Percentiles rank a stretch among this genome's conserved stretches.
Evolutionary conservation across 2,329 filamentous ascomycete species (phyloP).

Genomic region (Alternaria sp.): DNA sequence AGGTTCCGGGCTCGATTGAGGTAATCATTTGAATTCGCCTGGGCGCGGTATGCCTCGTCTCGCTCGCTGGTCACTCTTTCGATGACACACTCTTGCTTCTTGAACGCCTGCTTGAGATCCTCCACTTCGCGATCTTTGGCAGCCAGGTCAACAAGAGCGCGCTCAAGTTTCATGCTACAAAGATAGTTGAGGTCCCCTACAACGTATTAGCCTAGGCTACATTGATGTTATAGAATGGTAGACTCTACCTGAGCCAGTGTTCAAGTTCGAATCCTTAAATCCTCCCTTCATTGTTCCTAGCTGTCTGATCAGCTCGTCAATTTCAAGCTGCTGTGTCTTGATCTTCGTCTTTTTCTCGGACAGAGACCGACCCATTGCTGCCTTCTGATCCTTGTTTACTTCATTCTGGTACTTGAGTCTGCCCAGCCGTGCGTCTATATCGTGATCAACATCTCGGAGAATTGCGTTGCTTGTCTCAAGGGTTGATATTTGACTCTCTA

Average conservation of each 20-base stretch:
- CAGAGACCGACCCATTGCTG: slow-evolving; percentile 30
- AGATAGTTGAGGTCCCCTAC: slow-evolving; percentile 9
- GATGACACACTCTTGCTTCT: not conserved
- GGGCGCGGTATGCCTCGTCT: slow-evolving; percentile 7
- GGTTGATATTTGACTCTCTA: slow-evolving; percentile 14
- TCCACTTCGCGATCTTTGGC: slow-evolving; percentile 7
- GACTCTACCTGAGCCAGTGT: not conserved
- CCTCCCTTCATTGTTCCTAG: not conserved
- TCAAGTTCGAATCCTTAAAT: not conserved
- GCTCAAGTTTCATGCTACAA: slow-evolving; percentile 6
- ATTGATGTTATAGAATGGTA: not conserved
- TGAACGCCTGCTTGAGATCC: not conserved
- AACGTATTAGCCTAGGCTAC: not conserved
- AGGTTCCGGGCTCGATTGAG: slow-evolving; percentile 10
- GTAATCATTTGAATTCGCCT: slow-evolving; percentile 11
- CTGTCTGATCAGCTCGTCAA: slow-evolving; percentile 9
- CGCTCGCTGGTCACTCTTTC: slow-evolving; percentile 7
- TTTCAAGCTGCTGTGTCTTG: slow-evolving; percentile 27
- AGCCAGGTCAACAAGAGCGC: slow-evolving; percentile 3
- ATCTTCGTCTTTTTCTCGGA: slow-evolving; percentile 27
- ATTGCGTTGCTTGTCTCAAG: not conserved
- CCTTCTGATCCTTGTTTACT: slow-evolving; percentile 28
- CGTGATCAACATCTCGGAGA: slow-evolving; percentile 4
- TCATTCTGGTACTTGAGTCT: slow-evolving; percentile 31
- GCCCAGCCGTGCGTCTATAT: slow-evolving; percentile 16